Conservation (phyloP, 495 filamentous ascomycete genomes). For the Schizothecium vesticola region DNA sequence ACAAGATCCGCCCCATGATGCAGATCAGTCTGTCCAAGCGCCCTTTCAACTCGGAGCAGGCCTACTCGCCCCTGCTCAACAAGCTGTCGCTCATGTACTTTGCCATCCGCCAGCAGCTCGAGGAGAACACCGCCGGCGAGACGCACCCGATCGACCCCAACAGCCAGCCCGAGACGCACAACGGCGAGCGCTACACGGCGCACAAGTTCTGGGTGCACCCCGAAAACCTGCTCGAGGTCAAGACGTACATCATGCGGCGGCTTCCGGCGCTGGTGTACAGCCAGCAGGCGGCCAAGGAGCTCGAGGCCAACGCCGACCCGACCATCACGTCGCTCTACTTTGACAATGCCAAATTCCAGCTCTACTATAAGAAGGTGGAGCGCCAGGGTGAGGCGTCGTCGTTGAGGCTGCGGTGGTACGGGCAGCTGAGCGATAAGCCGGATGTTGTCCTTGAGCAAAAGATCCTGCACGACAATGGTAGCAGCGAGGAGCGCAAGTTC, state of each 20-base stretch:
- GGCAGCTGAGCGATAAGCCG: constrained; percentile 69
- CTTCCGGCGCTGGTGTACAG: constrained; percentile 91
- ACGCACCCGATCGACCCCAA: constrained; percentile 30
- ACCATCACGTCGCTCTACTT: constrained; percentile 95
- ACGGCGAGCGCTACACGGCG: constrained; percentile 70
- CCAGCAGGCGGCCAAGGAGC: constrained; percentile 71
- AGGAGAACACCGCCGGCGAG: constrained; percentile 38
- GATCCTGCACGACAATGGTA: constrained; percentile 66
- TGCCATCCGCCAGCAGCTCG: constrained; percentile 78
- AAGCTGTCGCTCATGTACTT: constrained; percentile 93
- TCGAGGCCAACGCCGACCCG: constrained; percentile 72
- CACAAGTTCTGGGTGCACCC: constrained; percentile 98
- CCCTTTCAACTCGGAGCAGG: constrained; percentile 87
- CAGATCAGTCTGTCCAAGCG: constrained; percentile 79
- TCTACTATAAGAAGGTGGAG: constrained; percentile 81
- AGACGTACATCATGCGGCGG: constrained; percentile 85
- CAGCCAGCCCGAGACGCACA: constrained; percentile 39
- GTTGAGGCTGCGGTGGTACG: constrained; percentile 85
- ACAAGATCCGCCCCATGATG: constrained; percentile 84
- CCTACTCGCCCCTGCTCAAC: constrained; percentile 84
- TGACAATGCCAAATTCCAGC: constrained; percentile 74
- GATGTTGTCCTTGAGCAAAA: constrained; percentile 87
- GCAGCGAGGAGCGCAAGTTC: constrained; percentile 71
- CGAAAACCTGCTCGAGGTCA: constrained; percentile 92
- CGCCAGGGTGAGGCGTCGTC: constrained; percentile 73